A percentile compares a stretch with the other conserved stretches of the same genome.
Conservation (phyloP, 306 rosid species). For the Leucaena leucocephala region DNA sequence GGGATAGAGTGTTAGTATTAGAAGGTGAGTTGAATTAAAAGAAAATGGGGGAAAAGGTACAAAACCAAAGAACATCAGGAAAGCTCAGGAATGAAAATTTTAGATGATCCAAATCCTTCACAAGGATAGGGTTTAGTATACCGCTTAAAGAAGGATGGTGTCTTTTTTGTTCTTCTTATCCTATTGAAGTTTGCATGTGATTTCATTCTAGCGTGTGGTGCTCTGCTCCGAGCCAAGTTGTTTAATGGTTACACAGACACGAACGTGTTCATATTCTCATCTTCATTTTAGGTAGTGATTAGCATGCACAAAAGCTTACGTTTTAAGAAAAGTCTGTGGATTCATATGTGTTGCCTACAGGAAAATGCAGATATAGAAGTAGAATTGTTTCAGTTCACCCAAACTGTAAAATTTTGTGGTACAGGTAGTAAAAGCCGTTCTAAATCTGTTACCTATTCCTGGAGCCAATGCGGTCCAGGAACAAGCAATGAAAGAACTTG, state of each 20-base stretch:
- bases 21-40: neutral
- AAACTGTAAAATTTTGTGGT: conserved; percentile 52
- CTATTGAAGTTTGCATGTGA: neutral
- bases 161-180: neutral
- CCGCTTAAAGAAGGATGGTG: neutral
- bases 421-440: conserved; percentile 62
- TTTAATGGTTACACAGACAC: neutral
- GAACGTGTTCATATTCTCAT: conserved; percentile 1
- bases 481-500: conserved; percentile 49
- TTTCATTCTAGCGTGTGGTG: conserved; percentile 12
- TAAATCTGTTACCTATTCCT: conserved; percentile 37
- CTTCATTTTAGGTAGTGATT: conserved; percentile 20
- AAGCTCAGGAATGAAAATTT: neutral
- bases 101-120: neutral
- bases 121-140: neutral
- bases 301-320: neutral
- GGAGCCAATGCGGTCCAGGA: conserved; percentile 42
- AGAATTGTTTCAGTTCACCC: conserved; percentile 46
- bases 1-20: neutral
- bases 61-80: neutral
- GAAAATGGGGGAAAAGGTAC: neutral
- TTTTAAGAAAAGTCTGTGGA: conserved; percentile 26
- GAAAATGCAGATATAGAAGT: conserved; percentile 16
- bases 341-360: conserved; percentile 16
- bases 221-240: neutral